Evolutionary conservation across 305 asterid species (phyloP).

Genomic region (Nicotiana rustica): DNA sequence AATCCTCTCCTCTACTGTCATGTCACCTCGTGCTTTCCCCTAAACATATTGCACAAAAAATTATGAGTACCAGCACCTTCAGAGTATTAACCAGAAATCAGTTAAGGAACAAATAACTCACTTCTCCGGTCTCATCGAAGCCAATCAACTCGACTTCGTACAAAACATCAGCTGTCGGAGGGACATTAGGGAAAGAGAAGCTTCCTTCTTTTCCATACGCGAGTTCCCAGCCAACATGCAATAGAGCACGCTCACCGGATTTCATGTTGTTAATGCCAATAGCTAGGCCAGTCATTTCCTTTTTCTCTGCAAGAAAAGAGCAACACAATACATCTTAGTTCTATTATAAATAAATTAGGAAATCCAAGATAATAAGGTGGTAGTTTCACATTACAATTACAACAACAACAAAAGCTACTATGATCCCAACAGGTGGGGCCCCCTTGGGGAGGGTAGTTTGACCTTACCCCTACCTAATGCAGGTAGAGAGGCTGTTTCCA

Average conservation of each 20-base stretch:
- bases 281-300: constrained; percentile 84
- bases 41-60: constrained; percentile 40
- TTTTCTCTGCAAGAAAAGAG: constrained; percentile 74
- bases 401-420: too few species aligned
- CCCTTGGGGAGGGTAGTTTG: too few species aligned
- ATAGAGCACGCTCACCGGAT: constrained; percentile 89
- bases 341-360: constrained; percentile 27
- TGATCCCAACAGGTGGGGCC: too few species aligned
- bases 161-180: constrained; percentile 84
- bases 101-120: constrained; percentile 46
- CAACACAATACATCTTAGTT: constrained; percentile 34
- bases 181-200: constrained; percentile 98
- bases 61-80: background rate
- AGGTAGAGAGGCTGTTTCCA: too few species aligned
- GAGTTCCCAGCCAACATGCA: constrained; percentile 88
- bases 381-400: background rate
- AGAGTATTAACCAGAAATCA: constrained; percentile 26
- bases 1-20: constrained; percentile 99
- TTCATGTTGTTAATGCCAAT: constrained; percentile 86
- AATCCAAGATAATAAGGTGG: background rate
- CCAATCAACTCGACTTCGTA: constrained; percentile 97
- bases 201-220: constrained; percentile 97
- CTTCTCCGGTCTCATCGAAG: constrained; percentile 95
- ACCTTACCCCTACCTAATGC: too few species aligned
- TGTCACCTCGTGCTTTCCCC: constrained; percentile 96